phyloP scores from a whole-genome alignment of 805 yeast species.

The Wickerhamiella siamensis region DNA sequence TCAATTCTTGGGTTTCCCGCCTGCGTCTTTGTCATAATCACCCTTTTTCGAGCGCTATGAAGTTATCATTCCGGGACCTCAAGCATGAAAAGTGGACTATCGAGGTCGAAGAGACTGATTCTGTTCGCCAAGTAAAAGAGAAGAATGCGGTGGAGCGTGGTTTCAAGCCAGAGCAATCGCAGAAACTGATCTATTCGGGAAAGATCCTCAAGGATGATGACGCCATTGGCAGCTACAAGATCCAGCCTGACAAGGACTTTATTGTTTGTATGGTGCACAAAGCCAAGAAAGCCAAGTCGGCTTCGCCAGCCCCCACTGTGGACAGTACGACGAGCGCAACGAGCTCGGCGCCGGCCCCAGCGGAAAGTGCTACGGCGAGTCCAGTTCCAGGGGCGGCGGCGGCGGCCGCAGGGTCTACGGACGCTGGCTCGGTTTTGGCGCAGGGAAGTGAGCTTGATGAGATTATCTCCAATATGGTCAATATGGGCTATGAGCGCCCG shows the following conservation, averaged over 20 bases:
- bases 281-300: constrained; percentile 18
- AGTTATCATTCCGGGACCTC: constrained; percentile 75
- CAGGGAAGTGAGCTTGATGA: constrained; percentile 62
- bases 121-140: constrained; percentile 60
- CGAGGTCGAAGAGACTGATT: constrained; percentile 55
- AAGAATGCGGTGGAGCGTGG: constrained; percentile 53
- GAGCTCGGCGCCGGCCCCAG: constrained; percentile 14
- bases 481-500: constrained; percentile 85
- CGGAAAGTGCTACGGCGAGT: constrained; percentile 19
- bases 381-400: constrained; percentile 9
- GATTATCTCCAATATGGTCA: constrained; percentile 72
- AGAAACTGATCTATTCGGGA: constrained; percentile 86
- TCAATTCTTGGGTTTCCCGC: too few species aligned
- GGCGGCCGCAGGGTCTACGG: constrained; percentile 15
- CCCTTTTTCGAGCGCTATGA: constrained; percentile 34
- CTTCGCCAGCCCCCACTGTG: constrained; percentile 18
- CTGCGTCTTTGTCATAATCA: background rate
- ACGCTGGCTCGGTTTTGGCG: constrained; percentile 31
- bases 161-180: constrained; percentile 48
- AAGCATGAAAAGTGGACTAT: constrained; percentile 77
- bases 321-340: constrained; percentile 9
- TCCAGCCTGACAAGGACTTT: constrained; percentile 71
- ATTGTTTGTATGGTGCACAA: constrained; percentile 83
- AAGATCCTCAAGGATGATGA: constrained; percentile 79
- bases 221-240: constrained; percentile 52